Evolutionary conservation across 495 filamentous ascomycete species (phyloP), one percentile per base, ranked within the genome.

Genomic region (Geoglossum glabrum): DNA sequence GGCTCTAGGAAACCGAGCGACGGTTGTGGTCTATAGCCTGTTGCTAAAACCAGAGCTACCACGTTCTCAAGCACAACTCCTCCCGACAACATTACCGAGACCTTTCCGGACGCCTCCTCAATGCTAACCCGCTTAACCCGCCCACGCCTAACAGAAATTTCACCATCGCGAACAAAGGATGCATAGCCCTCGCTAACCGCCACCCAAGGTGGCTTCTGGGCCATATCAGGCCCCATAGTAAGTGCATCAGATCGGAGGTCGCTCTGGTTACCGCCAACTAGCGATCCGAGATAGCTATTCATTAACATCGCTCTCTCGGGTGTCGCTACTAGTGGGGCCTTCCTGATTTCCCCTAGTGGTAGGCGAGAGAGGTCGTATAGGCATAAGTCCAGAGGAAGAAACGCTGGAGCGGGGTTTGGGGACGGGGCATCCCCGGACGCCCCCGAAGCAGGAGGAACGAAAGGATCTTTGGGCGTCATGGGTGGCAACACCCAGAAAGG

Each of bases 401-500:
- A 90, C 0, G 74, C 71, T 0, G 78, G 72, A 0, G 74, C 69
- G 0, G 69, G 65, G 5, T 71, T 68, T 19, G 26, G 8, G n/a
- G 40, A 3, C 17, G n/a, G n/a, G 40, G 40, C 3, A 3, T 1
- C 13, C n/a, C 13, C 40, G 10, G 40, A 17, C 3, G 9, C 2
- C 38, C 26, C 19, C 38, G 30, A n/a, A 21, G 3, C 15, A 50
- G 13, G 1, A 26, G 9, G 21, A 58, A 52, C 57, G 25, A 52
- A 68, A 2, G 61, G 58, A 40, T 67, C 61, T 8, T 65, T 63
- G 0, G 78, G 84, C 57, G 75, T 73, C 68, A 80, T 80, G 0
- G 79, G 74, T 0, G 87, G 84, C 21, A 93, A 66, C 1, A 79
- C 73, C 81, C 88, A 94, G 57, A 84, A 77, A 0, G 87, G 86